Conservation (phyloP, 1,139 yeast genomes). For the Diutina scorzettiae region DNA sequence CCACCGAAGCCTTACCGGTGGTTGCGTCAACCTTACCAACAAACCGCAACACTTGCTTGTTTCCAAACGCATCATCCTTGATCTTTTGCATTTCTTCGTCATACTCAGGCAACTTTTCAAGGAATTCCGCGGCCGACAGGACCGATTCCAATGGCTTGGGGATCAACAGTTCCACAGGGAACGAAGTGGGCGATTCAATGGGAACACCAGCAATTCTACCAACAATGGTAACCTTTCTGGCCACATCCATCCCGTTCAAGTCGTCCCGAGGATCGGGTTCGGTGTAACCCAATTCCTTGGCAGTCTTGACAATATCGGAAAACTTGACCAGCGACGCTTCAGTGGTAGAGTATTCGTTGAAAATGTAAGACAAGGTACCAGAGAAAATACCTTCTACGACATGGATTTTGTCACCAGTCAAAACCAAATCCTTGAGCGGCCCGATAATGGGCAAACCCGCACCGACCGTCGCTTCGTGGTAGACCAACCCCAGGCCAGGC, state of each 20-base stretch:
- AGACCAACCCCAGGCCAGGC: conserved; percentile 63
- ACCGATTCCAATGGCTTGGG: conserved; percentile 77
- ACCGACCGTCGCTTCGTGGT: conserved; percentile 98
- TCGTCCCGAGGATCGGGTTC: conserved; percentile 99
- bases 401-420: conserved; percentile 85
- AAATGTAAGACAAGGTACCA: conserved; percentile 92
- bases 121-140: conserved; percentile 61
- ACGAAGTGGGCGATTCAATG: conserved; percentile 86
- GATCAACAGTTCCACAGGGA: conserved; percentile 88
- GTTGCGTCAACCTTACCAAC: conserved; percentile 83
- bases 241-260: conserved; percentile 93
- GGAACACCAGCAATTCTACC: conserved; percentile 84
- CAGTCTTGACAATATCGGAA: conserved; percentile 80
- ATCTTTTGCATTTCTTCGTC: conserved; percentile 69
- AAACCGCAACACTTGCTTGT: conserved; percentile 80
- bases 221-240: conserved; percentile 91
- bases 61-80: conserved; percentile 70
- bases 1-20: conserved; percentile 62
- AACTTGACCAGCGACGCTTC: conserved; percentile 49
- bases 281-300: conserved; percentile 87
- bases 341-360: conserved; percentile 79
- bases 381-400: conserved; percentile 94
- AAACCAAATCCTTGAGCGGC: conserved; percentile 74
- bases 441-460: conserved; percentile 94
- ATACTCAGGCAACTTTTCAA: conserved; percentile 68